A percentile compares a stretch with the other conserved stretches of the same genome.
phyloP scores from a whole-genome alignment of 805 yeast species.

The Scheffersomyces stipitis region DNA sequence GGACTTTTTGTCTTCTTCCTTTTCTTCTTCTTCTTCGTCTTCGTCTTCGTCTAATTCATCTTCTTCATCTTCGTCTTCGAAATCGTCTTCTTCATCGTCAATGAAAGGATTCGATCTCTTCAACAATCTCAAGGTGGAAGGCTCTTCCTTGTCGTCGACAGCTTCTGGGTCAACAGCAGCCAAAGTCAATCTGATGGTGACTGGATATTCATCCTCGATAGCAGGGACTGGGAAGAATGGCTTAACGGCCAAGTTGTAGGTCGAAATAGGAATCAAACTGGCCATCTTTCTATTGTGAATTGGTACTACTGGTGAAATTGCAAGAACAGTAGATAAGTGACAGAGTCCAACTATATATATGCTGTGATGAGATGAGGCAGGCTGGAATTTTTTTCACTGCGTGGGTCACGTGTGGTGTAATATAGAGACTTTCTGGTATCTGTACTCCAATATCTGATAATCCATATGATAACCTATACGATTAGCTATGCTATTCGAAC shows the following conservation, averaged over 20 bases:
- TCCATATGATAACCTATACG: too few species aligned
- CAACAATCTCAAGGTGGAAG: slow-evolving; percentile 86
- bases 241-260: slow-evolving; percentile 78
- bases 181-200: slow-evolving; percentile 86
- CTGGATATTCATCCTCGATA: slow-evolving; percentile 80
- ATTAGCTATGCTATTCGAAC: too few species aligned
- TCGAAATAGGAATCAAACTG: slow-evolving; percentile 76
- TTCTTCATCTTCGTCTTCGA: slow-evolving; percentile 43
- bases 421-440: too few species aligned
- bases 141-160: slow-evolving; percentile 74
- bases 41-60: slow-evolving; percentile 46
- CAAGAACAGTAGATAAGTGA: neutral
- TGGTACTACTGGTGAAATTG: neutral
- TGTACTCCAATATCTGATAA: too few species aligned
- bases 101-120: slow-evolving; percentile 56
- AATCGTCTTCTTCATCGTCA: slow-evolving; percentile 46
- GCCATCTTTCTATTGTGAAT: slow-evolving; percentile 67
- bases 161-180: slow-evolving; percentile 95
- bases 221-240: slow-evolving; percentile 91
- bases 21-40: slow-evolving; percentile 45
- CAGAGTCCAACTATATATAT: neutral
- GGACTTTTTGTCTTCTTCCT: slow-evolving; percentile 26
- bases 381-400: slow-evolving; percentile 3
- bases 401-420: neutral
- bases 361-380: slow-evolving; percentile 11